These are phyloP conservation scores for Amanita pallidorosea DNA, from an alignment of 768 basidiomycete genomes.

Conservation along the genomic window DNA sequence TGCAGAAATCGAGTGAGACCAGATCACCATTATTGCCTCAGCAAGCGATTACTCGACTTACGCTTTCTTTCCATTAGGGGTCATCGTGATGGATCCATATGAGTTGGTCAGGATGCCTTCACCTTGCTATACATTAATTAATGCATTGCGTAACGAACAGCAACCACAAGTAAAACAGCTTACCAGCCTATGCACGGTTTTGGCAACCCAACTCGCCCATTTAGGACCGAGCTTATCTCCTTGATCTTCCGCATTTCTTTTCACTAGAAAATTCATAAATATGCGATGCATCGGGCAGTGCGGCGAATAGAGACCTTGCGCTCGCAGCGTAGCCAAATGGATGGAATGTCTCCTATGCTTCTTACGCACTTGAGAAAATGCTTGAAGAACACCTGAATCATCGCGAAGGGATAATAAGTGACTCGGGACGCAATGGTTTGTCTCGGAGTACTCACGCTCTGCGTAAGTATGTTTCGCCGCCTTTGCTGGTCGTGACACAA, in stretches of 20 bases:
- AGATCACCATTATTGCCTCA: background rate
- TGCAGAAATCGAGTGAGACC: conserved; percentile 9
- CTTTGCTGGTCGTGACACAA: conserved; percentile 9
- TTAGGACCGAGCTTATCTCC: conserved; percentile 36
- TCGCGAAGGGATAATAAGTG: background rate
- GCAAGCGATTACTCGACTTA: conserved; percentile 14
- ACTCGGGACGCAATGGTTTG: background rate
- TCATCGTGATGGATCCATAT: conserved; percentile 27
- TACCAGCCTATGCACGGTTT: conserved; percentile 34
- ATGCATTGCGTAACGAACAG: background rate
- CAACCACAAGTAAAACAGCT: conserved; percentile 6
- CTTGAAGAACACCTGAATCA: conserved; percentile 33
- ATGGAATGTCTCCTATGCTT: conserved; percentile 33
- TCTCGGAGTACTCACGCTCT: conserved; percentile 12
- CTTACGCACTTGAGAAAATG: conserved; percentile 31
- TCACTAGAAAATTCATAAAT: conserved; percentile 20
- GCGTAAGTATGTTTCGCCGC: conserved; percentile 12
- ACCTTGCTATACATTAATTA: conserved; percentile 21
- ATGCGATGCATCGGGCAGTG: background rate
- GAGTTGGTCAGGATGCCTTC: conserved; percentile 31
- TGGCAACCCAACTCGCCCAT: conserved; percentile 37
- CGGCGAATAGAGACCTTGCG: conserved; percentile 24
- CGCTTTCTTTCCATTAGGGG: conserved; percentile 34
- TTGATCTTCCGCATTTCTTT: conserved; percentile 30
- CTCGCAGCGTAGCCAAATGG: conserved; percentile 33